Evolutionary conservation across 192 early-diverging fungal species (phyloP).

Genomic region (Physocladia obscura): DNA sequence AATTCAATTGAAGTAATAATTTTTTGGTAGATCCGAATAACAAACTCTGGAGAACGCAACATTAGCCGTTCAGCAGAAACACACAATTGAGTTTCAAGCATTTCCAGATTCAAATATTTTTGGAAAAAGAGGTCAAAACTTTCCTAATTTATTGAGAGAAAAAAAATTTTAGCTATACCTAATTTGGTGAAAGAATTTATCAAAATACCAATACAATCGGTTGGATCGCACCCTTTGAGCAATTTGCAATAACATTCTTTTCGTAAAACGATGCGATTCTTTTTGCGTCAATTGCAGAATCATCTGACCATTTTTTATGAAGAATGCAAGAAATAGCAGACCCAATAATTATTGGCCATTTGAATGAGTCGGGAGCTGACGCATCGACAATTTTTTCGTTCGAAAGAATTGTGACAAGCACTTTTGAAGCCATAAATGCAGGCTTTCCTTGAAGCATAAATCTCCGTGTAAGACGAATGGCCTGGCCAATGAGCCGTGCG

Average conservation of each 20-base stretch:
- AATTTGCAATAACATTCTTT: conserved; percentile 44
- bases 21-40: conserved; percentile 54
- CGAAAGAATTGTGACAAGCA: not conserved
- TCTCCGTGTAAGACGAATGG: conserved; percentile 32
- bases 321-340: not conserved
- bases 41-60: conserved; percentile 82
- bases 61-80: conserved; percentile 72
- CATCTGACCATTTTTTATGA: conserved; percentile 20
- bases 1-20: conserved; percentile 57
- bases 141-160: conserved; percentile 8
- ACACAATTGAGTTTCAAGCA: conserved; percentile 59
- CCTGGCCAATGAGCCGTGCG: conserved; percentile 59
- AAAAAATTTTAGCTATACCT: not conserved
- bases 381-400: conserved; percentile 17
- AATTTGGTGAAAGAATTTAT: no score
- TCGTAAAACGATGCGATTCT: conserved; percentile 61
- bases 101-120: conserved; percentile 47
- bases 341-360: conserved; percentile 6
- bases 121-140: conserved; percentile 65
- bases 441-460: conserved; percentile 27
- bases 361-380: not conserved
- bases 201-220: conserved; percentile 41
- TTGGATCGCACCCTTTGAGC: conserved; percentile 54
- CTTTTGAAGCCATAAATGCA: conserved; percentile 13
- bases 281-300: conserved; percentile 26